Evolutionary conservation across 169 alveolate genomes (phyloP).

Genomic region (Plasmodium berghei): DNA sequence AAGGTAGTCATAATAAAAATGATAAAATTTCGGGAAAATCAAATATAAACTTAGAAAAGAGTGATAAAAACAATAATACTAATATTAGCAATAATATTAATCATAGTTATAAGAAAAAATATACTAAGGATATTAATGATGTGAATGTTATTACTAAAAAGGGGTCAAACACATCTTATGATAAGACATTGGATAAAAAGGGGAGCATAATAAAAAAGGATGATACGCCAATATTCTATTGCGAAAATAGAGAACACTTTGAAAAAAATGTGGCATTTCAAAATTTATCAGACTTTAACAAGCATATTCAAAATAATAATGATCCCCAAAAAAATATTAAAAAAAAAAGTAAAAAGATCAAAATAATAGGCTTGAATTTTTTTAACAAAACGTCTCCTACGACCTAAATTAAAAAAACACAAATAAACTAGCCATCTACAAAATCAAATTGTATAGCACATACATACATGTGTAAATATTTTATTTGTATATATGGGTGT

Average conservation of each 20-base stretch:
- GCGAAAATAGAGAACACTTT: neutral
- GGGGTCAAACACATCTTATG: constrained; percentile 15
- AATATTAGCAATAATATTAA: neutral
- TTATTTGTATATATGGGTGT: too few relatives aligned
- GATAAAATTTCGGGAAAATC: too few relatives aligned
- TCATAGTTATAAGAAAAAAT: too few relatives aligned
- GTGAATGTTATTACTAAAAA: neutral
- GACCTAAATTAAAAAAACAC: neutral
- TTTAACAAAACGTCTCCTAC: neutral
- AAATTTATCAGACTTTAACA: neutral
- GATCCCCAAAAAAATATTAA: constrained; percentile 15
- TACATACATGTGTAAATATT: too few relatives aligned
- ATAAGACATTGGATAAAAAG: neutral
- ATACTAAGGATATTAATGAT: too few relatives aligned
- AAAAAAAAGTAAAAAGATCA: constrained; percentile 33
- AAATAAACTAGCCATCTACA: too few relatives aligned
- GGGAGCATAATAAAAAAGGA: too few relatives aligned
- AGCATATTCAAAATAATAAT: neutral
- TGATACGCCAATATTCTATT: too few relatives aligned
- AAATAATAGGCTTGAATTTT: constrained; percentile 3
- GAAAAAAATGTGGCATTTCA: neutral
- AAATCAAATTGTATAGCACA: too few relatives aligned
- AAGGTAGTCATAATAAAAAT: neutral
- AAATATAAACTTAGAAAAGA: too few relatives aligned
- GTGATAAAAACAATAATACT: neutral